Conservation (phyloP, 495 filamentous ascomycete species). For the Lepidopterella palustris region DNA sequence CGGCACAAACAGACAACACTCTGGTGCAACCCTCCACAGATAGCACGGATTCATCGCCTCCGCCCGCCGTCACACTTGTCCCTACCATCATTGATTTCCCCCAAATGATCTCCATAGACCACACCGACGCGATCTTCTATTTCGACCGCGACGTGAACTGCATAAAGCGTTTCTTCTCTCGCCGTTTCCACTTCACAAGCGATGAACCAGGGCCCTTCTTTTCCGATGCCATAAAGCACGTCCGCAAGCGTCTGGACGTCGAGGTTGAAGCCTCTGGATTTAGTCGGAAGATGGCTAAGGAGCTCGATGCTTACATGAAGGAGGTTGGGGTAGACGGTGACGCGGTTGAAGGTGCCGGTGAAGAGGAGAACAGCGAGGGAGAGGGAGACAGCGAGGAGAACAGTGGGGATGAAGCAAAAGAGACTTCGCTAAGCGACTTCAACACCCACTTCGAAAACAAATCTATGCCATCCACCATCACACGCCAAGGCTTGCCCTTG, state of each 20-base stretch:
- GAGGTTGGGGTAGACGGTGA: conserved; percentile 58
- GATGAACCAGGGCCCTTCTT: conserved; percentile 81
- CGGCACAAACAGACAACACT: too few relatives aligned
- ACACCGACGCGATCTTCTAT: conserved; percentile 86
- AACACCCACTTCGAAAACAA: too few relatives aligned
- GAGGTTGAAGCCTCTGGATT: too few relatives aligned
- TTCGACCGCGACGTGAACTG: conserved; percentile 93
- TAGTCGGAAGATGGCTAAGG: conserved; percentile 90
- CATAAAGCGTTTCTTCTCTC: conserved; percentile 85
- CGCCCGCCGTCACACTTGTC: conserved; percentile 36
- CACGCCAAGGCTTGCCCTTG: too few relatives aligned
- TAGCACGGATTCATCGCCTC: not conserved
- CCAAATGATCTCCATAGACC: conserved; percentile 95
- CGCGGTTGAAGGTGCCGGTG: conserved; percentile 18
- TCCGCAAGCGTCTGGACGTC: conserved; percentile 41
- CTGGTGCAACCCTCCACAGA: conserved; percentile 8
- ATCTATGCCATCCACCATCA: too few relatives aligned
- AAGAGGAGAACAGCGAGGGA: conserved; percentile 3
- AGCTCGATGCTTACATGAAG: conserved; percentile 83
- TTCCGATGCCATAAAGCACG: conserved; percentile 68
- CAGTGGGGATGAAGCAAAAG: too few relatives aligned
- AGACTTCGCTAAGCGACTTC: too few relatives aligned
- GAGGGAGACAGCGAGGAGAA: conserved; percentile 11
- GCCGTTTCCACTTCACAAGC: conserved; percentile 79
- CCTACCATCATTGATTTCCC: conserved; percentile 96